A percentile compares a stretch with the other conserved stretches of the same genome.
These are phyloP conservation scores for Ogataea allantospora DNA, from an alignment of 805 yeast genomes.

Conservation along the genomic window DNA sequence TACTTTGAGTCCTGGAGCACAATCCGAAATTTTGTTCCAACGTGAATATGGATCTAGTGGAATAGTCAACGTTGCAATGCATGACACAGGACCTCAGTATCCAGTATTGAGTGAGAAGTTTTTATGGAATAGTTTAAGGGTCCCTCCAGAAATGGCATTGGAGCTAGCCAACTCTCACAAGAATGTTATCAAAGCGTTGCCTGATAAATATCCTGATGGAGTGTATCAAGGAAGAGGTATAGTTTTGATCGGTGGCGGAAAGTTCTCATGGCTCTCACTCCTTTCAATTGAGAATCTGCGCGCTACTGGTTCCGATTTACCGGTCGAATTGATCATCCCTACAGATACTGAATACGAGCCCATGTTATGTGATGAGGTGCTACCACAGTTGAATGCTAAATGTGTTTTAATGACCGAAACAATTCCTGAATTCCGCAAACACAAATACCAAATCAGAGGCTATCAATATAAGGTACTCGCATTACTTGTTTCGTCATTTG, in stretches of 20 bases:
- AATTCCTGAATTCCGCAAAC: constrained; percentile 39
- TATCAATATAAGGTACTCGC: constrained; percentile 52
- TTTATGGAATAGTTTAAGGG: constrained; percentile 47
- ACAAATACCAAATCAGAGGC: constrained; percentile 36
- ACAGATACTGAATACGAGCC: constrained; percentile 44
- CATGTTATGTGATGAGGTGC: constrained; percentile 39
- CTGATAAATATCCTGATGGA: constrained; percentile 35
- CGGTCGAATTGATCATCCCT: constrained; percentile 51
- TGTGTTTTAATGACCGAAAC: constrained; percentile 56
- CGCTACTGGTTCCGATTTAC: constrained; percentile 44
- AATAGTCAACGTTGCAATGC: constrained; percentile 31
- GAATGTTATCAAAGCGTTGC: constrained; percentile 42
- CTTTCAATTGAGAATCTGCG: constrained; percentile 50
- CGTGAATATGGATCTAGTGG: constrained; percentile 31
- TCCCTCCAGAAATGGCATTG: constrained; percentile 42
- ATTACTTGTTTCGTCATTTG: constrained; percentile 50
- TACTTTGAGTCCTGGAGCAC: constrained; percentile 1
- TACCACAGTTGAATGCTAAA: constrained; percentile 52
- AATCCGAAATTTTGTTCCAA: constrained; percentile 9
- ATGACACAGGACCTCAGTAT: constrained; percentile 25
- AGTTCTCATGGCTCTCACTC: constrained; percentile 61
- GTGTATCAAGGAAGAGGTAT: constrained; percentile 56
- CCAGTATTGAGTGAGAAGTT: constrained; percentile 53
- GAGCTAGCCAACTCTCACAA: constrained; percentile 48
- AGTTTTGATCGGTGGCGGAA: constrained; percentile 74